Conservation (phyloP, 306 rosid genomes). For the Pterocarpus macrocarpus region DNA sequence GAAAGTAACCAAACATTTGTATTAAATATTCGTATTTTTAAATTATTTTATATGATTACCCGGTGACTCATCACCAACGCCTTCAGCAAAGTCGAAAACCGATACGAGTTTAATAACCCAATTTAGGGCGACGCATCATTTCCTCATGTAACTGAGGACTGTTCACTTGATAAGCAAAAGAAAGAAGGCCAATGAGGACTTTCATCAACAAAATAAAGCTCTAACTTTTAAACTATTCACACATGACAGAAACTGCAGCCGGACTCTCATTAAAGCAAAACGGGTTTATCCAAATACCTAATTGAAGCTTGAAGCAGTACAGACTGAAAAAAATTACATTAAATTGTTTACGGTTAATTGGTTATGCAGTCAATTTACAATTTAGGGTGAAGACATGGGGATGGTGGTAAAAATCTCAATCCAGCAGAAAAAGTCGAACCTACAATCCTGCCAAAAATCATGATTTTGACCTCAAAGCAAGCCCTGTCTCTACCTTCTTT, state of each 20-base stretch:
- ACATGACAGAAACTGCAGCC: slow-evolving; percentile 49
- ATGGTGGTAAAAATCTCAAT: slow-evolving; percentile 33
- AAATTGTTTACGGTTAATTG: neutral
- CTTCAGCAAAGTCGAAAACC: no score
- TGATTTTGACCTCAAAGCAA: slow-evolving; percentile 70
- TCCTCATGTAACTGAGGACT: no score
- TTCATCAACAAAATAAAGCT: neutral
- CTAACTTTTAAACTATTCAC: slow-evolving; percentile 41
- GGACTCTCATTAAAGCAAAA: slow-evolving; percentile 38
- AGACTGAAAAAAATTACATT: slow-evolving; percentile 34
- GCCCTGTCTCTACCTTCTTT: slow-evolving; percentile 95
- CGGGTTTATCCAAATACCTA: slow-evolving; percentile 37
- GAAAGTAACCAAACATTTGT: no score
- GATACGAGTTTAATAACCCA: no score
- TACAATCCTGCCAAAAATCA: slow-evolving; percentile 30
- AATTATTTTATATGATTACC: no score
- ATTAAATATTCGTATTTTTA: no score
- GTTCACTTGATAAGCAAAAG: no score
- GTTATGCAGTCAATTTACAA: slow-evolving; percentile 45
- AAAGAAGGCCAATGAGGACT: no score
- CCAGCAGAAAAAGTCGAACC: slow-evolving; percentile 5
- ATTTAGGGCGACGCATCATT: no score
- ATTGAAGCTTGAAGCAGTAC: slow-evolving; percentile 47
- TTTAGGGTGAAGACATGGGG: slow-evolving; percentile 32
- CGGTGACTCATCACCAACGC: no score